Percentiles rank a stretch among this genome's conserved stretches.
Evolutionary conservation across 2,329 filamentous ascomycete genomes (phyloP).

Genomic region (Dactylonectria macrodidyma): DNA sequence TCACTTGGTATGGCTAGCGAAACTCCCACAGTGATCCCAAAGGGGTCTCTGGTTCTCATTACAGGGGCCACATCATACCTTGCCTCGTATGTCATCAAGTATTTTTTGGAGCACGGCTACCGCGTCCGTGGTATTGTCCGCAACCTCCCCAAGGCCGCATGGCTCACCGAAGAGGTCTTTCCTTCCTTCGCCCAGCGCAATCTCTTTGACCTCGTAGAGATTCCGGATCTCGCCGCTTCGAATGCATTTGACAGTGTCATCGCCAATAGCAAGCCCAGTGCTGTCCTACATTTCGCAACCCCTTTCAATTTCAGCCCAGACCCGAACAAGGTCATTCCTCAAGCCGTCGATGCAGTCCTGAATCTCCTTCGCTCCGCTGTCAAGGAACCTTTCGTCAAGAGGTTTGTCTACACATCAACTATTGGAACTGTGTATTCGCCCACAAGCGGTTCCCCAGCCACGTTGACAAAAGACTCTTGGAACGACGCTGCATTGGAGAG

Average conservation of each 20-base stretch:
- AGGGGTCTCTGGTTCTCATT: conserved; percentile 12
- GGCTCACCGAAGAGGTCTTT: conserved; percentile 15
- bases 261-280: conserved; percentile 13
- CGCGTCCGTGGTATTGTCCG: conserved; percentile 16
- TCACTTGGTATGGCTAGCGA: background rate
- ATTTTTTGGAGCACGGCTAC: conserved; percentile 9
- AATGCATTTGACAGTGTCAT: conserved; percentile 3
- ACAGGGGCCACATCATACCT: conserved; percentile 18
- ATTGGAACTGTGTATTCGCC: conserved; percentile 1
- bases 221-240: background rate
- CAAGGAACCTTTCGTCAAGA: conserved; percentile 9
- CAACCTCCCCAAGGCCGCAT: conserved; percentile 10
- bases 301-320: conserved; percentile 8
- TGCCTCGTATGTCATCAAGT: conserved; percentile 4
- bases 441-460: background rate
- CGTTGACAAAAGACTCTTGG: conserved; percentile 20
- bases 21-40: conserved; percentile 2
- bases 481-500: conserved; percentile 9
- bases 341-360: background rate
- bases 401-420: conserved; percentile 10
- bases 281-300: conserved; percentile 15
- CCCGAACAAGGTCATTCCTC: conserved; percentile 8
- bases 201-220: background rate
- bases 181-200: conserved; percentile 6
- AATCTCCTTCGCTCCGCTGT: conserved; percentile 1